Evolutionary conservation across 352 stramenopile genomes (phyloP), one percentile per base, ranked within the genome.

Genomic region (Phytophthora ohioensis): DNA sequence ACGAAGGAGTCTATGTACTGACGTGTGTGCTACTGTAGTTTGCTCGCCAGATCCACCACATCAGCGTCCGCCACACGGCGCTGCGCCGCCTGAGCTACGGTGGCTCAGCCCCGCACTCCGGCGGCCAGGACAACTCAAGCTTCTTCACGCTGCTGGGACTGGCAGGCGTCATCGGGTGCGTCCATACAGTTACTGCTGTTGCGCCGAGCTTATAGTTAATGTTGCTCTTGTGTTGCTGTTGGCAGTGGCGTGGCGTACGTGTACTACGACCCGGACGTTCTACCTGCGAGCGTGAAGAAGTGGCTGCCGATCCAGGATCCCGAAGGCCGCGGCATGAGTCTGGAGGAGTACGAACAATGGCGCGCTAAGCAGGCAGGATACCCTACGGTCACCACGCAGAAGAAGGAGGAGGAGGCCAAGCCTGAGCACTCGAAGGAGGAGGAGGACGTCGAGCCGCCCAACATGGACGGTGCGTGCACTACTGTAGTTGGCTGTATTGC

Each of bases 271-370:
- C 89, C 89, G 27, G 89, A 96, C 52, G 87, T 96, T 38, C 67
- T 96, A 32, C 89, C 89, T 5, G 72, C 55, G 55, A 75, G 84
- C 35, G 75, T 96, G 59, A 93, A 93, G 73, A 88, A 87, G 58
- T 92, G 77, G 60, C 71, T 95, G 45, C 86, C 85, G 48, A 96
- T 96, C 64, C 83, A 96, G 59, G 87, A 93, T 47, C 83, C 83
- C 1, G 80, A 92, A 54, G 89, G 89, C 48, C 85, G 92, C 52
- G 87, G 83, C 60, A 96, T 96, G 89, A 95, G 83, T 64, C 78
- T 93, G 39, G 89, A 95, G 61, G 89, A 96, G 70, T 96, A 96
- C 61, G 89, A 96, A 48, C 73, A 90, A 52, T 96, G 89, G 89
- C 89, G 89, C 15, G 85, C 87, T 4, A 81, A 90, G 62, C 89